Evolutionary conservation across 495 filamentous ascomycete genomes (phyloP).

Genomic region (Umbilicaria muhlenbergii): DNA sequence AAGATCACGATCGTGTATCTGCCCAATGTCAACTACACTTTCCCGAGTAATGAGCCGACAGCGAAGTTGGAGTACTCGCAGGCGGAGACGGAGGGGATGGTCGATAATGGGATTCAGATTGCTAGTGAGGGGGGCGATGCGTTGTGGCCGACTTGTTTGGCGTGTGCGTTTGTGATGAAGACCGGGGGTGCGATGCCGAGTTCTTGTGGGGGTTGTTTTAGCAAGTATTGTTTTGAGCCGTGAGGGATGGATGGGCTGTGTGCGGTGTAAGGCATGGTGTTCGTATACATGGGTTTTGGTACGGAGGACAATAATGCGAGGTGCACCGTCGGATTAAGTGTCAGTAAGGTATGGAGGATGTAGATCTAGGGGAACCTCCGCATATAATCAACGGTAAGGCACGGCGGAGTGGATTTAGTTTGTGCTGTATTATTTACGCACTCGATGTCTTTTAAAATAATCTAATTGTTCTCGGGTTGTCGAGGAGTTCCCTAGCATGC

Average conservation of each 20-base stretch:
- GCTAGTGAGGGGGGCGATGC: conserved; percentile 16
- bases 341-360: too few relatives aligned
- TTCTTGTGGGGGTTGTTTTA: conserved; percentile 25
- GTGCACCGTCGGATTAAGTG: too few relatives aligned
- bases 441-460: too few relatives aligned
- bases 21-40: conserved; percentile 24
- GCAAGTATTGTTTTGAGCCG: conserved; percentile 18
- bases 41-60: conserved; percentile 18
- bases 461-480: too few relatives aligned
- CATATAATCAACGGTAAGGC: too few relatives aligned
- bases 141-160: conserved; percentile 23
- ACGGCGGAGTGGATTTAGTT: too few relatives aligned
- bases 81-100: conserved; percentile 23
- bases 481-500: too few relatives aligned
- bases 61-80: conserved; percentile 20
- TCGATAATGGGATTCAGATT: conserved; percentile 24
- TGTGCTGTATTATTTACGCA: too few relatives aligned
- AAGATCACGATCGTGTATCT: conserved; percentile 26
- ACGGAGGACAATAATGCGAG: too few relatives aligned
- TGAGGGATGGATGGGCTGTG: background rate
- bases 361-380: too few relatives aligned
- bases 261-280: too few relatives aligned
- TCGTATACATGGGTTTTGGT: too few relatives aligned
- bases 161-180: conserved; percentile 25
- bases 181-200: conserved; percentile 14